These are phyloP conservation scores for Phanerodontia chrysosporium DNA, from an alignment of 768 basidiomycete species.

Conservation along the genomic window DNA sequence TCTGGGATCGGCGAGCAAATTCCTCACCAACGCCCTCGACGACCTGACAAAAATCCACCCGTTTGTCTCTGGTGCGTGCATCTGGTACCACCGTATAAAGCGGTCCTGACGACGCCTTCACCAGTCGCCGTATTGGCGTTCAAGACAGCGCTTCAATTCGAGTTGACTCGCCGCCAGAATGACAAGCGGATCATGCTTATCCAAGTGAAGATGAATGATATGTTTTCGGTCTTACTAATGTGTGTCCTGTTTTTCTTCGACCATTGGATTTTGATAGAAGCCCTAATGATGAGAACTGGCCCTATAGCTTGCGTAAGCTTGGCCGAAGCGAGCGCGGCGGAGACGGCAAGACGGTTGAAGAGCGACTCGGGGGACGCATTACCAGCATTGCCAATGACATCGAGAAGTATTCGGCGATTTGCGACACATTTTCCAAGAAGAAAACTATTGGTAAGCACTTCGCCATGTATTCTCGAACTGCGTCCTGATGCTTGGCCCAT, in stretches of 20 bases:
- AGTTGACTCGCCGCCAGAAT: constrained; percentile 2
- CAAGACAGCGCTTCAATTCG: constrained; percentile 6
- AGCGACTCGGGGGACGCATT: not conserved
- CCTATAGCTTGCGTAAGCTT: not conserved
- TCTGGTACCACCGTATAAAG: not conserved
- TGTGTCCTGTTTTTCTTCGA: not conserved
- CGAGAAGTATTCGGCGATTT: constrained; percentile 3
- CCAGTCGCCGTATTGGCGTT: constrained; percentile 5
- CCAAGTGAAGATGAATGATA: constrained; percentile 7
- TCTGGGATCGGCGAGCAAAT: constrained; percentile 1
- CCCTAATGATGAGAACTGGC: too few relatives aligned
- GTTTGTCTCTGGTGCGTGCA: not conserved
- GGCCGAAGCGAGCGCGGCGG: not conserved
- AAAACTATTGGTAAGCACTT: not conserved
- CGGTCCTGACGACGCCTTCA: too few relatives aligned
- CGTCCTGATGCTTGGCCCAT: not conserved
- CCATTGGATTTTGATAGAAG: too few relatives aligned
- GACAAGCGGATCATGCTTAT: constrained; percentile 1
- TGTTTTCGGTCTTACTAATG: not conserved
- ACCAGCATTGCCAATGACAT: not conserved
- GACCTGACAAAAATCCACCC: constrained; percentile 10
- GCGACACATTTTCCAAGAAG: constrained; percentile 1
- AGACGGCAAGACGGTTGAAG: not conserved
- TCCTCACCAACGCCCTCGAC: constrained; percentile 5
- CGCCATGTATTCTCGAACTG: not conserved